Evolutionary conservation across 345 rosid genomes (phyloP).

Genomic region (Populus simonii): DNA sequence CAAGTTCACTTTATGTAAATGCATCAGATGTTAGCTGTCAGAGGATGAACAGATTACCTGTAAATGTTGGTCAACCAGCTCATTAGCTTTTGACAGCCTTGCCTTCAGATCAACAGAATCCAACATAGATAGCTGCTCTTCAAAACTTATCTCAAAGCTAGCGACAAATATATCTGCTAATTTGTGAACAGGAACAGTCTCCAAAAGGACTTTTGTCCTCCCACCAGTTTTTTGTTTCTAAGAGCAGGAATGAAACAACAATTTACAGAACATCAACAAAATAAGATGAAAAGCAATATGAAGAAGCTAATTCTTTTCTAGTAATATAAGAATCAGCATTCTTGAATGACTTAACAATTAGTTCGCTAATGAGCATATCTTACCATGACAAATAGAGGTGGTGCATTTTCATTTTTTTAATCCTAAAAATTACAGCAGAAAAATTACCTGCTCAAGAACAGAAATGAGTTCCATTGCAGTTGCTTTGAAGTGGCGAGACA

Average conservation of each 20-base stretch:
- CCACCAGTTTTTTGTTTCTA: slow-evolving; percentile 97
- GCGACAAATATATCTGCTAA: slow-evolving; percentile 99
- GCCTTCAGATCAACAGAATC: slow-evolving; percentile 93
- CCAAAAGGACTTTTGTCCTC: slow-evolving; percentile 90
- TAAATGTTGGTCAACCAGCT: slow-evolving; percentile 95
- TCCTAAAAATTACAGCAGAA: not conserved
- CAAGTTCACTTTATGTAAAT: slow-evolving; percentile 12
- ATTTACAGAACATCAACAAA: not conserved
- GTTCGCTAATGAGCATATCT: not conserved
- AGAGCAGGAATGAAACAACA: slow-evolving; percentile 16
- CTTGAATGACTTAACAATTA: not conserved
- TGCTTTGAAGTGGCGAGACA: slow-evolving; percentile 93
- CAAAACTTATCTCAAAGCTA: slow-evolving; percentile 97
- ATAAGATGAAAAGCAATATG: not conserved
- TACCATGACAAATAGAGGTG: not conserved
- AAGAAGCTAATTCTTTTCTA: not conserved
- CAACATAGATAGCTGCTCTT: slow-evolving; percentile 91
- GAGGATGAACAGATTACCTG: slow-evolving; percentile 54
- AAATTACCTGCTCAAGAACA: slow-evolving; percentile 87
- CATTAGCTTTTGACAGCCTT: slow-evolving; percentile 91
- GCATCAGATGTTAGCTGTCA: slow-evolving; percentile 8
- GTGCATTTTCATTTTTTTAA: not conserved
- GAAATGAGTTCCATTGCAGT: slow-evolving; percentile 97
- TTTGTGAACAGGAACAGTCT: slow-evolving; percentile 94
- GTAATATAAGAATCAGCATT: not conserved